Evolutionary conservation across 176 grass and related monocot genomes (phyloP).

Genomic region (Hordeum vulgare): MorexV3_pseudomolecules_assembly NC_058521.1:9954152-9954651

Average conservation of each 20-base stretch:
- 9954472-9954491: conserved; percentile 43
- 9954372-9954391: conserved; percentile 40
- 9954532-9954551: conserved; percentile 41
- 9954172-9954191: conserved; percentile 27
- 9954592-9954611: conserved; percentile 41
- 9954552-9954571: conserved; percentile 47
- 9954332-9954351: conserved; percentile 26
- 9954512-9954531: conserved; percentile 54
- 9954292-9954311: conserved; percentile 49
- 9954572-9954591: conserved; percentile 48
- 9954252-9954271: conserved; percentile 41
- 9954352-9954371: conserved; percentile 38
- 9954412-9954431: conserved; percentile 43
- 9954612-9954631: conserved; percentile 51
- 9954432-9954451: conserved; percentile 46
- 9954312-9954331: conserved; percentile 51
- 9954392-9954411: conserved; percentile 47
- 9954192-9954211: conserved; percentile 41
- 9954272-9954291: conserved; percentile 24
- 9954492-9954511: conserved; percentile 47
- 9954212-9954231: conserved; percentile 31
- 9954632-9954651: conserved; percentile 40
- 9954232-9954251: conserved; percentile 30
- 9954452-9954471: conserved; percentile 42
- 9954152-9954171: conserved; percentile 33